phyloP scores from a whole-genome alignment of 2,329 filamentous ascomycete genomes.

The Diaporthe humulicola region DNA sequence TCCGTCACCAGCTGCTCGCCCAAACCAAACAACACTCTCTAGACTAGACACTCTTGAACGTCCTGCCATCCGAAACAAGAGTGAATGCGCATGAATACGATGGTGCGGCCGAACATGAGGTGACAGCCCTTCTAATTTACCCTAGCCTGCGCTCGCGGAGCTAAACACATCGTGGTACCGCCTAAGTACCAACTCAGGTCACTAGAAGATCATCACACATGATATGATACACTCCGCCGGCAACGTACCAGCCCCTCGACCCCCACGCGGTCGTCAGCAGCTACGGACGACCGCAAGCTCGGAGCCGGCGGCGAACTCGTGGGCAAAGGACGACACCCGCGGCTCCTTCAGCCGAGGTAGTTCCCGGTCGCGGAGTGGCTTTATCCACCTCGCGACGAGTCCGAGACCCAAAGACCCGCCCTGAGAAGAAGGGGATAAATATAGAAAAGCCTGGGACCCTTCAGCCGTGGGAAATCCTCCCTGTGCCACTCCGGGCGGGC shows the following conservation, averaged over 20 bases:
- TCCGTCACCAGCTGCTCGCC: slow-evolving; percentile 9
- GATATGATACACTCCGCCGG: neutral
- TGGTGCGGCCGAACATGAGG: neutral
- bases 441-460: neutral
- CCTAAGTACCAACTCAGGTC: neutral
- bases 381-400: neutral
- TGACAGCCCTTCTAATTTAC: slow-evolving; percentile 1
- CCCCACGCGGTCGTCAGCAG: neutral
- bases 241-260: neutral
- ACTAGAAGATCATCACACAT: neutral
- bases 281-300: neutral
- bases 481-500: slow-evolving; percentile 8
- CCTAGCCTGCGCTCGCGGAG: neutral
- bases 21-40: neutral
- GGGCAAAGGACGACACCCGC: neutral
- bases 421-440: neutral
- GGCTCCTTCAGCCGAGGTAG: neutral
- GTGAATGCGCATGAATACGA: neutral
- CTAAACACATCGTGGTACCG: neutral
- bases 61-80: neutral
- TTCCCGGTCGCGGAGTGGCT: neutral
- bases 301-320: neutral
- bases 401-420: neutral
- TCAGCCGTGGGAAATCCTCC: neutral
- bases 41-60: neutral